Base-by-base conservation (phyloP, 805 yeast genomes). In the Clavispora asparagi region DNA sequence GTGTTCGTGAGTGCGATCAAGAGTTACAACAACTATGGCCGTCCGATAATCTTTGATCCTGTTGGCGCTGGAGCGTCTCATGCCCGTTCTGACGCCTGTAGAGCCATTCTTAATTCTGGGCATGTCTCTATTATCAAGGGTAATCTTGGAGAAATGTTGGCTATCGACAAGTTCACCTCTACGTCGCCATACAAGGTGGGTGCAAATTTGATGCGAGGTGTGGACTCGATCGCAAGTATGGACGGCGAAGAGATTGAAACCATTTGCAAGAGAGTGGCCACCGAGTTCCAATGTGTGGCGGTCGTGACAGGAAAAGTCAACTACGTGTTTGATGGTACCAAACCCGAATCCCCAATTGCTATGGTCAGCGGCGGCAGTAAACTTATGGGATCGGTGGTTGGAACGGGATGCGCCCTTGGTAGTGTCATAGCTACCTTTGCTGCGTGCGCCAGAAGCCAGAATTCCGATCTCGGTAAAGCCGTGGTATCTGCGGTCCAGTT, bases 41-140 rank as follows among this genome's bases (percentile, higher is more conserved):
- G 74, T 39, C 91, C 87, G 4, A 76, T 90, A 29, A 79, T 90
- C 0, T 83, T 85, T 54, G 97, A 90, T 62, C 97, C 97, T 0
- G 96, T 90, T n/a, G 97, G 90, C 0, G 88, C 84, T 35, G 96
- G 96, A 26, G 96, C 97, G 0, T 75, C 96, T 0, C 46, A 58
- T 4, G 74, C 78, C 6, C 73, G 97, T 48, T 67, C 68, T 35
- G 56, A 63, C 3, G 68, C 81, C 14, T 77, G 82, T 43, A 61
- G 68, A 26, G 59, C 60, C 0, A 55, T 89, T 9, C 61, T 90
- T 29, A 71, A 81, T 32, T 61, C 71, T 11, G 89, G 88, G 1
- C 77, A 74, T 56, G 75, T 73, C 50, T 69, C 79, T 28, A 89
- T 85, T 26, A 82, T 90, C 52, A 88, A 91, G 62, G 97, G 96